Evolutionary conservation across 169 alveolate species (phyloP), one percentile per base, ranked within the genome.

Genomic region (Eimeria acervulina): DNA sequence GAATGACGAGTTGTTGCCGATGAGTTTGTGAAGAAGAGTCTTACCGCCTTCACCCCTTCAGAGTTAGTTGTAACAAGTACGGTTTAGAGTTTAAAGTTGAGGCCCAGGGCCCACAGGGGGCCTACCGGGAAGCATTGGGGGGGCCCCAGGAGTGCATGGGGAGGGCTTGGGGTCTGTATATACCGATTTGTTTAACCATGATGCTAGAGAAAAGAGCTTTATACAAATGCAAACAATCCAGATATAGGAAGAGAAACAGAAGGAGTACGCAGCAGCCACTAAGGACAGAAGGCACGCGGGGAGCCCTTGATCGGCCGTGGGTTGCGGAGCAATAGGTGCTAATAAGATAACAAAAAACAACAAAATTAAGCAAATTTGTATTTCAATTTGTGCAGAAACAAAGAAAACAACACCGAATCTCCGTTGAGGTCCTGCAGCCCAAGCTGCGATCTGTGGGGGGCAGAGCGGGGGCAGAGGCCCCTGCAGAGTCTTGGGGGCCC

Each of bases 401-500:
- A 63, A 21, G 74, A 63, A n/a, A 63, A 63, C 68, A 7, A 4
- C 8, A 63, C 38, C 74, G 2, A 6, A 6, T n/a, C 74, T 21
- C 74, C 7, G 38, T n/a, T 63, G 74, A 33, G 15, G 5, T 63
- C 36, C 74, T 26, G 38, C 26, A n/a, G 13, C 13, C 74, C 26
- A 2, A 38, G 74, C 74, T 63, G 38, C 38, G 74, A 17, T 38
- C 8, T 63, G 74, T 63, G 74, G 74, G 74, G 74, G 74, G 74
- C 72, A 61, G 72, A 33, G 72, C 72, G 72, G 72, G 38, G 72
- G 72, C 72, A 61, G 72, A 47, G 55, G 55, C 55, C 55, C 74
- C 74, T 63, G 74, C 40, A 15, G 74, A 63, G 38, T 38, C 74
- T 5, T 63, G 38, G 74, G 74, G 74, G 74, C 74, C 74, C 13